A percentile compares a stretch with the other conserved stretches of the same genome.
Conservation (phyloP, 352 stramenopile species). For the Pythium pyrilobum region DNA sequence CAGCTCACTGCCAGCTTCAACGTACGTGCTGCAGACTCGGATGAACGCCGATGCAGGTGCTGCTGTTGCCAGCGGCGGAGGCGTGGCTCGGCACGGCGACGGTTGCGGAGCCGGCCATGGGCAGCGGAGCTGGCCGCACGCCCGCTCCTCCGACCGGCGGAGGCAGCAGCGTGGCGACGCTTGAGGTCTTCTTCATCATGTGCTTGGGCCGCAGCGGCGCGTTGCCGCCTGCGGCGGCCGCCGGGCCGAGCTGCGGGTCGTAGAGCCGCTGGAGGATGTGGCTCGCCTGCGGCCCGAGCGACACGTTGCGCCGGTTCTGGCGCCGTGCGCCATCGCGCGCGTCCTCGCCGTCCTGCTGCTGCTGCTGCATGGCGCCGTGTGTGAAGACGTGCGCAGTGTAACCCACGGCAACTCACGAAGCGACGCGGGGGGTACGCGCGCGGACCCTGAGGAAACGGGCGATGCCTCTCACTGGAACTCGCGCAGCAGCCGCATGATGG, state of each 20-base stretch:
- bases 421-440: too few relatives aligned
- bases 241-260: conserved; percentile 48
- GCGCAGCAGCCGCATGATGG: too few relatives aligned
- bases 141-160: background rate
- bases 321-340: conserved; percentile 51
- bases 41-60: conserved; percentile 39
- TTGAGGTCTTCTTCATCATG: conserved; percentile 47
- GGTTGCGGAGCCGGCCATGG: conserved; percentile 24
- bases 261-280: conserved; percentile 68
- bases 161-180: conserved; percentile 25
- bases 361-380: too few relatives aligned
- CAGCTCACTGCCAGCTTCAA: background rate
- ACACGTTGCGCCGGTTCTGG: conserved; percentile 28
- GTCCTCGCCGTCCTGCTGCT: conserved; percentile 14
- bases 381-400: too few relatives aligned
- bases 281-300: conserved; percentile 44
- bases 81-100: conserved; percentile 19
- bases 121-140: background rate
- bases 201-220: conserved; percentile 44
- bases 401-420: background rate
- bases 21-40: conserved; percentile 40
- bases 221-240: background rate
- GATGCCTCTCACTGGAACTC: background rate
- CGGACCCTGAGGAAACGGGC: too few relatives aligned
- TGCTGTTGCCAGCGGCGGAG: background rate